Percentiles rank a stretch among this genome's conserved stretches.
phyloP scores from a whole-genome alignment of 345 rosid species.

The Psidium guajava region DNA sequence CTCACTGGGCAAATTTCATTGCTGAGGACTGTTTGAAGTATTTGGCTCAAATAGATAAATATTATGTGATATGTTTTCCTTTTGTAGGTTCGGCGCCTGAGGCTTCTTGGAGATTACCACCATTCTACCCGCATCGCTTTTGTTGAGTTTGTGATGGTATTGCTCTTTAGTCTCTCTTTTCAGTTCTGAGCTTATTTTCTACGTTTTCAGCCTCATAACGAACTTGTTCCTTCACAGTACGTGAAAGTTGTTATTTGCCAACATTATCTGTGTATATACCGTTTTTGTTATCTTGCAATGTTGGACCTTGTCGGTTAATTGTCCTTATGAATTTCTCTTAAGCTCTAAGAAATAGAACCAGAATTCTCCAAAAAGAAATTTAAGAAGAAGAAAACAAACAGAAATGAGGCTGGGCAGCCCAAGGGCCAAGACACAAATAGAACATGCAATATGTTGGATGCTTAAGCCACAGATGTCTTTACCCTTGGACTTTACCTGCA shows the following conservation, averaged over 20 bases:
- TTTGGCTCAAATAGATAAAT: background rate
- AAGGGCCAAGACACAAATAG: background rate
- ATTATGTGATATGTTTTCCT: background rate
- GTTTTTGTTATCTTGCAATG: background rate
- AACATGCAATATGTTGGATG: background rate
- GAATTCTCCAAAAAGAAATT: background rate
- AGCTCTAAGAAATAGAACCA: background rate
- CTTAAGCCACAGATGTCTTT: background rate
- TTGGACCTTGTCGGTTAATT: background rate
- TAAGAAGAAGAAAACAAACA: background rate
- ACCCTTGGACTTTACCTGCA: background rate
- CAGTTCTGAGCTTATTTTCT: background rate
- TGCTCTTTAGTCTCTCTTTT: background rate
- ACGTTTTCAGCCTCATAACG: background rate
- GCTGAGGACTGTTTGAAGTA: background rate
- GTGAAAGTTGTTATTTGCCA: background rate
- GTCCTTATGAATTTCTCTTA: background rate
- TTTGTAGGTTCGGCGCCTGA: slow-evolving; percentile 69
- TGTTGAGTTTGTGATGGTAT: slow-evolving; percentile 80
- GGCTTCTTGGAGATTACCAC: slow-evolving; percentile 90
- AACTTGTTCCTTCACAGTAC: background rate
- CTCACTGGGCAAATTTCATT: background rate
- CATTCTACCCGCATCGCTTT: slow-evolving; percentile 92
- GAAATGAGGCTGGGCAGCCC: background rate
- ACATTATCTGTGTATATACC: background rate